phyloP scores from a whole-genome alignment of 2,329 filamentous ascomycete genomes.

The Cladophialophora chaetospira region DNA sequence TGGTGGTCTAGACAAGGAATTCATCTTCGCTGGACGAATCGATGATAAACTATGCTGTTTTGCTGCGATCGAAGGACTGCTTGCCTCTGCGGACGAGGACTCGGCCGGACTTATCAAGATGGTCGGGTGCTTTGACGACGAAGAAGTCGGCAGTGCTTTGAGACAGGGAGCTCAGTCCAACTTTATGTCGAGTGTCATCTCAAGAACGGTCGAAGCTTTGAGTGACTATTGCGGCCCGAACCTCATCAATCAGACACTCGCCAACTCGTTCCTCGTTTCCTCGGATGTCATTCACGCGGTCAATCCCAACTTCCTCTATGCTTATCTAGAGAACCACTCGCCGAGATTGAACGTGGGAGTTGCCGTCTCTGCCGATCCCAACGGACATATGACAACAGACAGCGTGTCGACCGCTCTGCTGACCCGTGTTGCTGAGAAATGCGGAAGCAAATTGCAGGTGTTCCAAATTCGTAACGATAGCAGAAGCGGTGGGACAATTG shows the following conservation, averaged over 20 bases:
- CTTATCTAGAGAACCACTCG: conserved; percentile 82
- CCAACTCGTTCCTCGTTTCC: conserved; percentile 87
- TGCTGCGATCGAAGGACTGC: conserved; percentile 80
- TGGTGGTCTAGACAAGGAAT: conserved; percentile 83
- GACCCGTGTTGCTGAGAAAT: conserved; percentile 73
- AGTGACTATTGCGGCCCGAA: conserved; percentile 48
- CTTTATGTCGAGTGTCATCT: conserved; percentile 78
- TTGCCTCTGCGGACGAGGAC: conserved; percentile 62
- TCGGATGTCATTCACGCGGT: conserved; percentile 93
- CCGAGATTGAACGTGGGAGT: conserved; percentile 88
- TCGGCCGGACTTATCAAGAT: conserved; percentile 73
- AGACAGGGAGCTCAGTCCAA: conserved; percentile 89
- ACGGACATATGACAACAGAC: conserved; percentile 96
- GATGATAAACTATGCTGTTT: conserved; percentile 98
- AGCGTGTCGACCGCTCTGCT: conserved; percentile 80
- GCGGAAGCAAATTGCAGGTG: conserved; percentile 71
- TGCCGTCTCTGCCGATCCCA: conserved; percentile 76
- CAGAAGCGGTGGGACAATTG: conserved; percentile 89
- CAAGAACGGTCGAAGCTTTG: conserved; percentile 71
- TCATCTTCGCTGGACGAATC: conserved; percentile 93
- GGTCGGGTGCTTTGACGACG: conserved; percentile 93
- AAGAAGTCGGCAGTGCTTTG: conserved; percentile 89
- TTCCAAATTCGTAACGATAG: conserved; percentile 97
- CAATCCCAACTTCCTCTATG: conserved; percentile 86
- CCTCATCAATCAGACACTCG: conserved; percentile 77